These are phyloP conservation scores for Herpetomonas tarakana DNA, from an alignment of 208 protist genomes.

Conservation along the genomic window DNA sequence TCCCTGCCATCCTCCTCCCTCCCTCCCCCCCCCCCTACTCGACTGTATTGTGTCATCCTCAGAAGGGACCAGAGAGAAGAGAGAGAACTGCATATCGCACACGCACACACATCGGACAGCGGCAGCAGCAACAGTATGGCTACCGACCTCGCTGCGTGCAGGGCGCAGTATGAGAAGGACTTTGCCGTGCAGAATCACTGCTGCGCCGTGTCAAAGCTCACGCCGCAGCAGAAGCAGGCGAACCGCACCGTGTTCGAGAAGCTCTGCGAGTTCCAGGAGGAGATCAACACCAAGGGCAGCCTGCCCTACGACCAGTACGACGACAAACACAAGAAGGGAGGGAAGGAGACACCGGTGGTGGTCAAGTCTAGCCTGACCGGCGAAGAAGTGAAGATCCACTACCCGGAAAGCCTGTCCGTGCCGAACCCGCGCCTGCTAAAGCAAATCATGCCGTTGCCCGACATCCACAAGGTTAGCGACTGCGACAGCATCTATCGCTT, in stretches of 20 bases:
- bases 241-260: conserved; percentile 38
- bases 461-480: conserved; percentile 54
- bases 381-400: conserved; percentile 7
- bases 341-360: conserved; percentile 4
- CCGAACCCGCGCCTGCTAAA: conserved; percentile 21
- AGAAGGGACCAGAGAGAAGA: too few relatives aligned
- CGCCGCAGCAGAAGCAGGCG: conserved; percentile 21
- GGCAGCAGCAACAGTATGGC: conserved; percentile 9
- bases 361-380: not conserved
- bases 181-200: conserved; percentile 34
- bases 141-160: conserved; percentile 27
- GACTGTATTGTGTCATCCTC: too few relatives aligned
- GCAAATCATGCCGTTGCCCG: conserved; percentile 49
- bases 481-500: conserved; percentile 63
- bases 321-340: conserved; percentile 19
- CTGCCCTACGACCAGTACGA: conserved; percentile 20
- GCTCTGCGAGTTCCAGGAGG: conserved; percentile 32
- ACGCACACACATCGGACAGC: not conserved
- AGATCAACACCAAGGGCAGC: conserved; percentile 26
- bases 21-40: too few relatives aligned
- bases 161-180: conserved; percentile 44
- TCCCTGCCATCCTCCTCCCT: too few relatives aligned
- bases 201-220: conserved; percentile 25
- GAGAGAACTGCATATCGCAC: too few relatives aligned
- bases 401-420: conserved; percentile 41